Conservation (phyloP, 2,329 filamentous ascomycete genomes). For the Colletotrichum sp. region DNA sequence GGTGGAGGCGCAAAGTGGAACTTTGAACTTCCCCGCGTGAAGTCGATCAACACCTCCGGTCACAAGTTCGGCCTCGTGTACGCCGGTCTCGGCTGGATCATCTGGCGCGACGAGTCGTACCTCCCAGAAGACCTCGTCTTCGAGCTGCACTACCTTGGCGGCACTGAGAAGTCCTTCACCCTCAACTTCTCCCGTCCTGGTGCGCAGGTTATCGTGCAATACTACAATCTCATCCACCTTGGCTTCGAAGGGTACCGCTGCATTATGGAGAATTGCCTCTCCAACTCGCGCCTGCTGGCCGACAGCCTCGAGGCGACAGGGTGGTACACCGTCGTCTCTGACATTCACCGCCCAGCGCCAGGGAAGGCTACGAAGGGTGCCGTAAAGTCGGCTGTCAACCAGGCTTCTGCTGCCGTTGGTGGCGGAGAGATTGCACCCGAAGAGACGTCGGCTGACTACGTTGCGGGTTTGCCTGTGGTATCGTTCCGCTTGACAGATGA, state of each 20-base stretch:
- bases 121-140: constrained; percentile 74
- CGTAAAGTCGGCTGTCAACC: constrained; percentile 16
- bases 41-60: constrained; percentile 69
- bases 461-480: constrained; percentile 71
- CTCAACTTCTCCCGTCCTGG: constrained; percentile 77
- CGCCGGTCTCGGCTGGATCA: constrained; percentile 73
- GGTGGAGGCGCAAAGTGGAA: constrained; percentile 64
- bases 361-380: constrained; percentile 21
- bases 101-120: constrained; percentile 70
- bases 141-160: constrained; percentile 73
- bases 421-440: constrained; percentile 30
- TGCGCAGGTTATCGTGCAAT: constrained; percentile 73
- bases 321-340: constrained; percentile 70
- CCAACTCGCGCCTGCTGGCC: constrained; percentile 68
- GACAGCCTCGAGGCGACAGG: constrained; percentile 68
- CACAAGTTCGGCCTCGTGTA: constrained; percentile 71
- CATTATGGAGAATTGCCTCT: constrained; percentile 70
- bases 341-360: constrained; percentile 66
- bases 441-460: constrained; percentile 63
- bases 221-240: constrained; percentile 75
- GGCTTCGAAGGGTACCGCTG: constrained; percentile 69
- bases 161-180: constrained; percentile 72
- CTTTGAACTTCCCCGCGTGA: constrained; percentile 66
- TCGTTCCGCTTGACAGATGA: constrained; percentile 67
- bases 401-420: constrained; percentile 44